Evolutionary conservation across 139 green algal genomes (phyloP), one percentile per base, ranked within the genome.

Genomic region (Edaphochlamys debaryana): DNA sequence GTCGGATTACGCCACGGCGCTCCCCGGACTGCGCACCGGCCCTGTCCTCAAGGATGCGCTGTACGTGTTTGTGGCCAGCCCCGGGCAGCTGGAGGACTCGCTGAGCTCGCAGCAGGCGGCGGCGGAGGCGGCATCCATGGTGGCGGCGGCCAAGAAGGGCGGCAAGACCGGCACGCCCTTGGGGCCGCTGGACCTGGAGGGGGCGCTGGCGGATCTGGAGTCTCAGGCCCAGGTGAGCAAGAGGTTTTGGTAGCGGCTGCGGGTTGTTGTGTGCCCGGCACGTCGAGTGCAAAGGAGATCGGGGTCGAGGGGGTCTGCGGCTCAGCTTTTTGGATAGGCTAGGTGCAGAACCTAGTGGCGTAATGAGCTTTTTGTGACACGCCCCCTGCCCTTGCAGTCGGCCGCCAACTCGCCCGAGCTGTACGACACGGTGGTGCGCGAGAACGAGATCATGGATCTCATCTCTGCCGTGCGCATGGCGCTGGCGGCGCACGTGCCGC

Each of bases 401-500:
- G 73, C 73, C 58, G 38, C 74, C 56, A 36, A 29, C 62, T 37
- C 40, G 29, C 0, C 66, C 25, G 66, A 84, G 30, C 79, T 87
- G 64, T 91, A 87, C 52, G 50, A 90, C 66, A 37, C 68, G 34
- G 78, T 91, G 17, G 45, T 91, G 13, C 52, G 40, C 19, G 56
- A 75, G 13, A 81, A 78, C 30, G 63, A 84, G 38, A 67, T 82
- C 0, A 85, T 89, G 30, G 80, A 85, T 37, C 48, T 79, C 41
- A 72, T 89, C 37, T 67, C 73, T 0, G 45, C 68, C 6, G 63
- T 88, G 40, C 81, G 84, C 37, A 45, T 82, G 22, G 80, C 85
- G 8, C 79, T 95, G 48, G 84, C 88, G 17, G 56, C 19, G 36
- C 87, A 90, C 60, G 86, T 87, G 45, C 90, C 91, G 7, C 79